Base-by-base conservation (phyloP, 2,329 filamentous ascomycete genomes). In the Stemphylium lycopersici region DNA sequence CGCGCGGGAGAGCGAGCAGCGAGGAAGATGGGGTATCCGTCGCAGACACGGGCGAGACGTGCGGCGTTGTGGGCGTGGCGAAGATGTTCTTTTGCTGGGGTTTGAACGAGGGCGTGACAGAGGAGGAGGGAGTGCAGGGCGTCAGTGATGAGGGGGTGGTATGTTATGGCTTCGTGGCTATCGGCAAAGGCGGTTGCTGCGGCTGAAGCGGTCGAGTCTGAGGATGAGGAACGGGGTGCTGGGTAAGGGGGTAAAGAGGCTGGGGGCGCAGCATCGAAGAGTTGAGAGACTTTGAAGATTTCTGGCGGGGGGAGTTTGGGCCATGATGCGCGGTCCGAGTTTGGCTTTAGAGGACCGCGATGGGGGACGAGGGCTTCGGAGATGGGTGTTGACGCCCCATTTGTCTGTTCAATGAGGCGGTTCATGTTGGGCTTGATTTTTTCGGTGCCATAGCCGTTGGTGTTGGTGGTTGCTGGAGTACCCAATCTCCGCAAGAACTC, bases 61-160 rank as follows among this genome's bases (percentile, higher is more conserved):
- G 90, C 89, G 4, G 89, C 90, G 83, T 93, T 95, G 77, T 91
- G 83, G 0, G 90, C 90, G 70, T 95, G 90, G 32, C 90, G 89
- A 44, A 87, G 84, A 31, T 93, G 83, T 71, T 95, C 90, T 64
- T 89, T 91, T 10, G 84, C 74, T 0, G 90, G 89, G 0, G 91
- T 96, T 73, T 93, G 90, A 6, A 90, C 77, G 8, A 96, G 84
- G n/a, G 84, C 84, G 73, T 96, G 91, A 62, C 87, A 89, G 36
- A 96, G 83, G 7, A 96, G 84, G 1, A 95, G 76, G 4, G 87
- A 88, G 72, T 96, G 90, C 0, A 96, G 82, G 1, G 89, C 89
- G 61, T 96, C 91, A 6, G 86, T 86, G 10, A 96, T 80, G 7
- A 95, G 81, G 0, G 91, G 91, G 66, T 96, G 91, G 70, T 91